Conservation (phyloP, 306 rosid species). For the Senna tora region DNA sequence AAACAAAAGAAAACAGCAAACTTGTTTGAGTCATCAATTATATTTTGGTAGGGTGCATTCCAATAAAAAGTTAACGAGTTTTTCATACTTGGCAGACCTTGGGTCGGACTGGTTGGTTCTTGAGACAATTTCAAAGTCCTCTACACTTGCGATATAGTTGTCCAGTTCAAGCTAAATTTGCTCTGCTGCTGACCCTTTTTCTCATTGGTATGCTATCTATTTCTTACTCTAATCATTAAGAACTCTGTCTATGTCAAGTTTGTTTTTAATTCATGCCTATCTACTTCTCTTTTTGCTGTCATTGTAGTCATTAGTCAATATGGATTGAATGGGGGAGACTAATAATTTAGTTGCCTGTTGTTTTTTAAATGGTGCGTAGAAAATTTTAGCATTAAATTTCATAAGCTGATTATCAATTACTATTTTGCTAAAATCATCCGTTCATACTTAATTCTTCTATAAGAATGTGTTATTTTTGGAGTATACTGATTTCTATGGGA, state of each 20-base stretch:
- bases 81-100: slow-evolving; percentile 51
- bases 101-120: slow-evolving; percentile 52
- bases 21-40: background rate
- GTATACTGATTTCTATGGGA: background rate
- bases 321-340: background rate
- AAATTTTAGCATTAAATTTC: background rate
- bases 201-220: slow-evolving; percentile 68
- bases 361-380: background rate
- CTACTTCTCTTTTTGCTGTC: slow-evolving; percentile 11
- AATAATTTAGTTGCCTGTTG: background rate
- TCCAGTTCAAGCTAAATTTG: slow-evolving; percentile 75
- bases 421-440: background rate
- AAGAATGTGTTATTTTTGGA: background rate
- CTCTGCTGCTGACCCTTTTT: slow-evolving; percentile 77
- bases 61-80: slow-evolving; percentile 17
- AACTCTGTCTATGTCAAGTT: background rate
- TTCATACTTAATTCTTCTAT: too few relatives aligned
- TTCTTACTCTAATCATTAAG: slow-evolving; percentile 30
- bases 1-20: slow-evolving; percentile 8
- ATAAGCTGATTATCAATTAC: slow-evolving; percentile 8
- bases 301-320: slow-evolving; percentile 15
- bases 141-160: slow-evolving; percentile 54
- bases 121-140: slow-evolving; percentile 61
- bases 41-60: slow-evolving; percentile 6
- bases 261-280: slow-evolving; percentile 6